phyloP scores from a whole-genome alignment of 768 basidiomycete species.

The Termitomyces sp. region DNA sequence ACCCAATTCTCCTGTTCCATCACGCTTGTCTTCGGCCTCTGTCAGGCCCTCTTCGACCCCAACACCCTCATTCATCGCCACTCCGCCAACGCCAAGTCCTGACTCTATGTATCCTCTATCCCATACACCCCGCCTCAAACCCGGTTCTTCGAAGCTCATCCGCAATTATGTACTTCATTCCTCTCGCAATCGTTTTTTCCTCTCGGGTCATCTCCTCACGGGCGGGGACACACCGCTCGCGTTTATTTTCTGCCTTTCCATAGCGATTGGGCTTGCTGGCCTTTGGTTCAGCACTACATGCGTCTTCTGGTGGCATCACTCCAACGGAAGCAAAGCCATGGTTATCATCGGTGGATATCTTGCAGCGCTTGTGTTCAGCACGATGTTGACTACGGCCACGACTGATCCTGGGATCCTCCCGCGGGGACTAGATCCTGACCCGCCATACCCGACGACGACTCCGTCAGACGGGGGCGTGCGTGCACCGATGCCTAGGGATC shows the following conservation, averaged over 20 bases:
- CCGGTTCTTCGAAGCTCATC: constrained; percentile 37
- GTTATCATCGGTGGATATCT: constrained; percentile 51
- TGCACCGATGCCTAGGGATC: constrained; percentile 72
- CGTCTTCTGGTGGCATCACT: constrained; percentile 83
- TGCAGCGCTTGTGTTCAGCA: constrained; percentile 58
- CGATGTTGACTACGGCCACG: constrained; percentile 76
- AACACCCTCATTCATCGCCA: constrained; percentile 16
- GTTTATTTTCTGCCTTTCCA: constrained; percentile 56
- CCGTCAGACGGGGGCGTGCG: constrained; percentile 58
- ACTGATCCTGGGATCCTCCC: constrained; percentile 88
- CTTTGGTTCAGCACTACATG: constrained; percentile 88
- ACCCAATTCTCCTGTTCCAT: constrained; percentile 16
- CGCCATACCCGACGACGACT: constrained; percentile 62
- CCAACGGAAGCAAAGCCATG: constrained; percentile 28
- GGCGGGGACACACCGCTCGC: constrained; percentile 87
- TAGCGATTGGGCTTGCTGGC: constrained; percentile 65
- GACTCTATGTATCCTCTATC: constrained; percentile 23
- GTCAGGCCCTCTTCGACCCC: constrained; percentile 2
- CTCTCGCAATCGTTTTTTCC: constrained; percentile 73
- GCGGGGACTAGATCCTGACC: constrained; percentile 78
- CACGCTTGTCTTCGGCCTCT: constrained; percentile 15
- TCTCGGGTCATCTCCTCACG: constrained; percentile 66
- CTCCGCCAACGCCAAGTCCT: constrained; percentile 10
- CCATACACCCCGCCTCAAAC: constrained; percentile 30
- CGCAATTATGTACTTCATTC: constrained; percentile 59